Base-by-base conservation (phyloP, 768 basidiomycete genomes). In the Boletellus emodensis region DNA sequence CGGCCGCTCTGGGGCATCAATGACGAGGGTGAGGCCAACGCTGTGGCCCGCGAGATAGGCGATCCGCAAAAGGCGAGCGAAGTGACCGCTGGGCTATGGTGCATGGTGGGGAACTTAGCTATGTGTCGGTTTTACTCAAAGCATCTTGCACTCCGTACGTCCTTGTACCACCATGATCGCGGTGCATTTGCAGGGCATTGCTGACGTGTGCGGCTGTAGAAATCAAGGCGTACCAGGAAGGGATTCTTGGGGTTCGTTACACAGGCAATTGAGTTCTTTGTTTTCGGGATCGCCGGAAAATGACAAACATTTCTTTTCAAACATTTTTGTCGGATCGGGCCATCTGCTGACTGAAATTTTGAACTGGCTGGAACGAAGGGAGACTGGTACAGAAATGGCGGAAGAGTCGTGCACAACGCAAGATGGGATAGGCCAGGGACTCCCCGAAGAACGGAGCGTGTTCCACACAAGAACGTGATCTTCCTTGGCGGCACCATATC, bases 51-150 rank as follows among this genome's bases (percentile, higher is more conserved):
- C 17, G 76, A 79, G 54, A 57, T 79, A 30, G 83, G 82, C 22
- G 59, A 77, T 17, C 69, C 52, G 1, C 13, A 40, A 20, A 45
- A 57, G 32, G 48, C 61, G 3, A 57, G 50, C 0, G 40, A 58
- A 11, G 48, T 42, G 30, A 28, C 62, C 9, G 53, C 53, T 37
- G 67, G 65, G 14, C 50, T 83, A 35, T 86, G 83, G 81, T 74
- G 66, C 52, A 79, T 81, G 73, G 72, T 82, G 66, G 84, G 85
- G 12, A 84, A 84, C 58, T 62, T 87, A 9, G 80, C 81, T 0
- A 54, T 81, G 54, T 79, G 78, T 50, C 74, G 85, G 0, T 86
- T 85, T 74, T 75, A 84, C 63, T 86, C 85, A 6, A 84, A 79
- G 50, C 82, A 82, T 57, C 44, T 86, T 34, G 84, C 82, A 0